Evolutionary conservation across 225 moss, liverwort and hornwort genomes (phyloP), one percentile per base, ranked within the genome.

Genomic region (Climacium dendroides): DNA sequence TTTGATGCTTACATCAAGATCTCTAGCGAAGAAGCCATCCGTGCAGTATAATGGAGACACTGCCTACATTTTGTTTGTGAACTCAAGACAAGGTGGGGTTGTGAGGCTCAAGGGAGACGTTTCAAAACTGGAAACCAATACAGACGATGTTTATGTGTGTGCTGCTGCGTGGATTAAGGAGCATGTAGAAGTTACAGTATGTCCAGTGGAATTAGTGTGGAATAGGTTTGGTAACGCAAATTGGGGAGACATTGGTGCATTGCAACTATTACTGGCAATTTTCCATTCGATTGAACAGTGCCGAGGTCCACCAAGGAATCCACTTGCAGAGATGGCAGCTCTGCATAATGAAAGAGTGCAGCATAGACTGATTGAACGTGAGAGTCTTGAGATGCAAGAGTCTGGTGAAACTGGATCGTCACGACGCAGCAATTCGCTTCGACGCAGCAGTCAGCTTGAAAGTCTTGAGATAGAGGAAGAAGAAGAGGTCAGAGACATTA

Each of bases 301-400:
- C 87, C 87, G 90, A 83, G 98, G 98, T 72, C 86, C 96, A 65
- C 96, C 98, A 23, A 95, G 93, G 86, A 94, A 94, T 84, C 90
- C 96, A 78, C 94, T 96, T 85, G 94, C 96, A 85, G 98, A 96
- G 89, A 92, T 96, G 96, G 98, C 98, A 87, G 94, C 98, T 83
- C 90, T 97, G 81, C 96, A 98, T 92, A 94, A 87, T 81, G 95
- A 93, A 83, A 94, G 96, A 85, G 91, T 98, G 69, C 95, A 96
- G 65, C 94, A 95, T 77, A 98, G 98, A 86, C 86, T 94, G 76
- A 90, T 94, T 71, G 96, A 98, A 85, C 96, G 96, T 70, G 91
- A 93, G 87, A 89, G 83, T 78, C 87, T 96, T 80, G 96, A 98
- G 90, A 85, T 89, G 84, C 96, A 94, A 87, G 98, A 96, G 89